Conservation (phyloP, 1,284 basidiomycete species). For the Ceratobasidium sp. region DNA sequence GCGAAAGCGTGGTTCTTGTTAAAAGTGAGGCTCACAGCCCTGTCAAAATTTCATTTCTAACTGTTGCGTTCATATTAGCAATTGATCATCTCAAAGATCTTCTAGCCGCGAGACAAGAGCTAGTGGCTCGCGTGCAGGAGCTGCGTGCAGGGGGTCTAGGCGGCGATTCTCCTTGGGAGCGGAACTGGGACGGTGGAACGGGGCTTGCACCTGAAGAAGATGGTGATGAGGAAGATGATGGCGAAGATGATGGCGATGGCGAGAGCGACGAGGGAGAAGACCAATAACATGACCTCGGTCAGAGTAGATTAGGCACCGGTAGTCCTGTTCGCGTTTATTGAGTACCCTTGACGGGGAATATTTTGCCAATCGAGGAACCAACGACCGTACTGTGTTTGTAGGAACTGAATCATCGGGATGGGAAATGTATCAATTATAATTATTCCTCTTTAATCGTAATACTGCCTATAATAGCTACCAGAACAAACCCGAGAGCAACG, state of each 20-base stretch:
- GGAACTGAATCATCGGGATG: slow-evolving; percentile 12
- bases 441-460: slow-evolving; percentile 40
- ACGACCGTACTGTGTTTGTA: slow-evolving; percentile 19
- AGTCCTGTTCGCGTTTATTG: slow-evolving; percentile 9
- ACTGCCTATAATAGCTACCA: slow-evolving; percentile 35
- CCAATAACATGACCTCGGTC: slow-evolving; percentile 9
- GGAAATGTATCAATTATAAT: slow-evolving; percentile 38
- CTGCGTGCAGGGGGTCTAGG: slow-evolving; percentile 27
- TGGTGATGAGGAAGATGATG: slow-evolving; percentile 54
- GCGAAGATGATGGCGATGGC: slow-evolving; percentile 52
- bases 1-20: slow-evolving; percentile 83
- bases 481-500: slow-evolving; percentile 29
- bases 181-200: slow-evolving; percentile 78
- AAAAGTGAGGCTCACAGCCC: slow-evolving; percentile 70
- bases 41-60: slow-evolving; percentile 29
- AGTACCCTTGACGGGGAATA: background rate
- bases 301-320: slow-evolving; percentile 50
- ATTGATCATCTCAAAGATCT: slow-evolving; percentile 82
- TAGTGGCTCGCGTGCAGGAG: slow-evolving; percentile 66
- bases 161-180: slow-evolving; percentile 69
- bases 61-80: slow-evolving; percentile 59
- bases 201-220: slow-evolving; percentile 58
- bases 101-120: slow-evolving; percentile 63
- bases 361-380: background rate
- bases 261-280: slow-evolving; percentile 47